Conservation (phyloP, 345 rosid genomes). For the Erucastrum elatum region DNA sequence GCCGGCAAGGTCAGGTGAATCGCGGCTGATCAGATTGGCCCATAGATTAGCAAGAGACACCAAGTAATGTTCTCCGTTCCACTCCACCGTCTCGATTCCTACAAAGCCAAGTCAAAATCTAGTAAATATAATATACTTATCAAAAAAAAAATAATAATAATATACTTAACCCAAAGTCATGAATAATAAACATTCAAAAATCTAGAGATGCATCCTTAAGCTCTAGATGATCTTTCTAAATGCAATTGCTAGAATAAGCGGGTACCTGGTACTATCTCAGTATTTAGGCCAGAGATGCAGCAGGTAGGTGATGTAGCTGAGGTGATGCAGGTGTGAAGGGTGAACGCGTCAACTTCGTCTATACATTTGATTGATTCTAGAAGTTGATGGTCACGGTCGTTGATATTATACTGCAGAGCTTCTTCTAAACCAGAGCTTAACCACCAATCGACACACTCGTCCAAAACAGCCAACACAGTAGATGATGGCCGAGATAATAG, state of each 20-base stretch:
- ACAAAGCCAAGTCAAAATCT: not conserved
- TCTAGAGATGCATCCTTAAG: too few relatives aligned
- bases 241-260: conserved; percentile 2
- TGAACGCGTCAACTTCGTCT: conserved; percentile 45
- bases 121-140: not conserved
- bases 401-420: conserved; percentile 54
- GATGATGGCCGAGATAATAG: conserved; percentile 41
- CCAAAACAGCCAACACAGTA: conserved; percentile 45
- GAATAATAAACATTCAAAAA: too few relatives aligned
- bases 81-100: conserved; percentile 63
- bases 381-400: conserved; percentile 38
- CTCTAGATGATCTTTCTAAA: too few relatives aligned
- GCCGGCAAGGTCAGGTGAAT: conserved; percentile 59
- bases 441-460: conserved; percentile 66
- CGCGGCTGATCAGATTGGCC: conserved; percentile 61
- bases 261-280: conserved; percentile 59
- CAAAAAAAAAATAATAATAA: too few relatives aligned
- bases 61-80: conserved; percentile 66
- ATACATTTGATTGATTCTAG: conserved; percentile 53
- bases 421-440: conserved; percentile 71
- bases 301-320: conserved; percentile 56
- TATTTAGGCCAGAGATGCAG: conserved; percentile 54
- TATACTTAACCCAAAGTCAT: too few relatives aligned
- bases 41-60: conserved; percentile 74
- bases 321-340: conserved; percentile 48